Percentiles rank a stretch among this genome's conserved stretches.
Evolutionary conservation across 106 monocot species (phyloP).

Genomic region (Platanthera guangdongensis): DNA sequence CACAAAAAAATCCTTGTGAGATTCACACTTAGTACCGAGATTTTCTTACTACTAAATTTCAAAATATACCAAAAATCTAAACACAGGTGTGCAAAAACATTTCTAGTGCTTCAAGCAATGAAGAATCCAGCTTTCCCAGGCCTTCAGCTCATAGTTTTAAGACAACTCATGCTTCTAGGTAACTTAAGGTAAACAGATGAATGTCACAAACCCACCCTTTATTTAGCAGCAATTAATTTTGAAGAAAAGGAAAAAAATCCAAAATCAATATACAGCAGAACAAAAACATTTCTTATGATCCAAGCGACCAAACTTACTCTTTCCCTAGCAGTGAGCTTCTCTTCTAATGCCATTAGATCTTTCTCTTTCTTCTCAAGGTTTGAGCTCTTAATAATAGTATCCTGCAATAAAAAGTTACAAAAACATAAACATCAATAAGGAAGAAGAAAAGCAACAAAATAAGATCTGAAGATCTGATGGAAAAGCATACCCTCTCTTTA

Average conservation of each 20-base stretch:
- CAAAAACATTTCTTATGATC: not conserved
- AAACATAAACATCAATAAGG: not conserved
- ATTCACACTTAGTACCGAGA: too few species aligned
- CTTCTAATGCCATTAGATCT: constrained; percentile 40
- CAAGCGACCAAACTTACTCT: constrained; percentile 18
- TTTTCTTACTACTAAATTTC: too few species aligned
- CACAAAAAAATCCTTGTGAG: too few species aligned
- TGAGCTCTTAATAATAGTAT: constrained; percentile 25
- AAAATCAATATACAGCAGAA: too few species aligned
- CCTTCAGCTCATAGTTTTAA: constrained; percentile 12
- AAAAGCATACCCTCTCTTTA: constrained; percentile 63
- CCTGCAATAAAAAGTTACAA: constrained; percentile 21
- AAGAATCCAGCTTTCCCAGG: constrained; percentile 38
- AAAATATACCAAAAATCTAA: too few species aligned
- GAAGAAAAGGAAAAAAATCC: too few species aligned
- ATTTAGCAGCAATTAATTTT: too few species aligned
- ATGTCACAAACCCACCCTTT: too few species aligned
- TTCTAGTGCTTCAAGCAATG: not conserved
- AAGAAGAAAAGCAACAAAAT: not conserved
- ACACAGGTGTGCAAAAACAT: not conserved
- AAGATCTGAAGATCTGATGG: not conserved
- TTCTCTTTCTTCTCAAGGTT: constrained; percentile 46
- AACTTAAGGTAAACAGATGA: too few species aligned
- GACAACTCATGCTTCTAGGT: too few species aligned
- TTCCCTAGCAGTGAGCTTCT: constrained; percentile 45